Percentiles rank a stretch among this genome's conserved stretches.
Conservation (phyloP, 331 rosid genomes). For the Telfairia occidentalis region DNA sequence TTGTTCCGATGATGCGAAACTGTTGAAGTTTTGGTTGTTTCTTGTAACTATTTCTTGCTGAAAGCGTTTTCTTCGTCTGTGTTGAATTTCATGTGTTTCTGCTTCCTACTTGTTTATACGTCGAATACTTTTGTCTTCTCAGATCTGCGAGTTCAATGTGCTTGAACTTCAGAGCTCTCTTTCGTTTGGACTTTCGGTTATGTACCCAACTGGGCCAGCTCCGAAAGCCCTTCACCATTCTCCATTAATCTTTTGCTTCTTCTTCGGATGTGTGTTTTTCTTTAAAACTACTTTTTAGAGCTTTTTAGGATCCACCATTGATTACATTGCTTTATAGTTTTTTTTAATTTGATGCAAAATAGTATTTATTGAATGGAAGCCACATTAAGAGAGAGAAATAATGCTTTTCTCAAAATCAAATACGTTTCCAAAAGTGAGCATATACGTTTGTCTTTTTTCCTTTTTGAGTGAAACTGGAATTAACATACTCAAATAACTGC, state of each 20-base stretch:
- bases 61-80: not conserved
- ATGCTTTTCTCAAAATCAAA: not conserved
- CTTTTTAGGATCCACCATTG: not conserved
- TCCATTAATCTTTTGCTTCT: not conserved
- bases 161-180: not conserved
- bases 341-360: conserved; percentile 2
- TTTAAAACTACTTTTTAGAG: not conserved
- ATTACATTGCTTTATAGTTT: conserved; percentile 9
- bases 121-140: not conserved
- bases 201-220: not conserved
- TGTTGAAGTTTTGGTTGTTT: not conserved
- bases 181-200: not conserved
- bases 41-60: not conserved
- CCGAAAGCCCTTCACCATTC: conserved; percentile 7
- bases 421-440: not conserved
- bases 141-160: not conserved
- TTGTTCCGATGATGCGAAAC: not conserved
- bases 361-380: not conserved
- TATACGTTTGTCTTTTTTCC: not conserved
- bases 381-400: not conserved
- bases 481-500: not conserved
- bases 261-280: not conserved
- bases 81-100: not conserved
- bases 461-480: not conserved
- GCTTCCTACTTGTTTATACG: not conserved